Conservation (phyloP, 2,329 filamentous ascomycete genomes). For the Lithohypha guttulata region DNA sequence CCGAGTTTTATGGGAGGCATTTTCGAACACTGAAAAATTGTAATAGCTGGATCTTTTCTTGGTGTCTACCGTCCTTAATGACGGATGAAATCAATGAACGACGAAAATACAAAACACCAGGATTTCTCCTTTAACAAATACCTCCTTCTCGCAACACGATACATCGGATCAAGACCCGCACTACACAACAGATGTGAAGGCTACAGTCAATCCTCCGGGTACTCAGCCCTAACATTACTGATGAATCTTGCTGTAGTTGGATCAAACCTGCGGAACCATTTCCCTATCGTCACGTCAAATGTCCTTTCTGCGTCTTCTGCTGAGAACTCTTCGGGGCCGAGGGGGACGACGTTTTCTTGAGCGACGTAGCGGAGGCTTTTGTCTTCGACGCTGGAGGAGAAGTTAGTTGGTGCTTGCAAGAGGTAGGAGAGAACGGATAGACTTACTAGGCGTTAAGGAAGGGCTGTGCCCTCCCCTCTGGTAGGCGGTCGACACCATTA, state of each 20-base stretch:
- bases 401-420: not conserved
- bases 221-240: slow-evolving; percentile 72
- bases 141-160: too few relatives aligned
- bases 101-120: too few relatives aligned
- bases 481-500: slow-evolving; percentile 51
- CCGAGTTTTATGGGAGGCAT: too few relatives aligned
- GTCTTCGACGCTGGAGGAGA: slow-evolving; percentile 42
- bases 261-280: slow-evolving; percentile 84
- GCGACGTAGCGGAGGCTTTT: slow-evolving; percentile 63
- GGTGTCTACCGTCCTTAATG: too few relatives aligned
- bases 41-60: too few relatives aligned
- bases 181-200: too few relatives aligned
- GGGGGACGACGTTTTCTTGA: slow-evolving; percentile 67
- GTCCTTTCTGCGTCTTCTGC: slow-evolving; percentile 29
- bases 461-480: slow-evolving; percentile 52
- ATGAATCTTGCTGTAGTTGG: slow-evolving; percentile 55
- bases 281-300: slow-evolving; percentile 48
- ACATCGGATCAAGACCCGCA: too few relatives aligned
- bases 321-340: slow-evolving; percentile 43
- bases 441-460: slow-evolving; percentile 83
- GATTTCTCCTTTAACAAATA: too few relatives aligned
- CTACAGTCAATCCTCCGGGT: slow-evolving; percentile 61
- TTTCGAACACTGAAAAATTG: too few relatives aligned
- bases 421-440: not conserved
- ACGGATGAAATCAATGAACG: too few relatives aligned